These are phyloP conservation scores for Fereydounia khargensis DNA, from an alignment of 1,284 basidiomycete species.

Conservation along the genomic window DNA sequence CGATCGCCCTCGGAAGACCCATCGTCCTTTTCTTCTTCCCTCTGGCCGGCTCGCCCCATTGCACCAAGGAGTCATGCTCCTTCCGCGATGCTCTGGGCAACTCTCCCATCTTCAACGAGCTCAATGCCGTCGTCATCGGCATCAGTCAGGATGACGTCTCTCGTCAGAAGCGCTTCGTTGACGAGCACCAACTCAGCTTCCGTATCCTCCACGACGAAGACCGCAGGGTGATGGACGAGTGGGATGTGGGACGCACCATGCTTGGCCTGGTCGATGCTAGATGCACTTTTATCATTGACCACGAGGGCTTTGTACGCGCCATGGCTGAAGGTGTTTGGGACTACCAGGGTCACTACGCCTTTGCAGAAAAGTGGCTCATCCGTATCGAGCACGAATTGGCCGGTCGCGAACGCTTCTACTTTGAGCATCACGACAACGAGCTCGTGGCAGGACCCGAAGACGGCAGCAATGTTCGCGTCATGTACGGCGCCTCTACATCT, in stretches of 20 bases:
- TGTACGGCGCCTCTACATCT: conserved; percentile 19
- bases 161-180: conserved; percentile 27
- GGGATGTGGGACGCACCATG: conserved; percentile 27
- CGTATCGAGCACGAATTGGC: conserved; percentile 44
- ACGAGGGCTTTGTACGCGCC: conserved; percentile 36
- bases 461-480: conserved; percentile 9
- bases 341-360: conserved; percentile 32
- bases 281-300: conserved; percentile 47
- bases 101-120: conserved; percentile 43
- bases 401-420: conserved; percentile 20
- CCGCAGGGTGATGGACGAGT: conserved; percentile 30
- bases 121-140: conserved; percentile 48
- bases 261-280: conserved; percentile 37
- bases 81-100: conserved; percentile 41
- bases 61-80: conserved; percentile 38
- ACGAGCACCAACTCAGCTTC: conserved; percentile 39
- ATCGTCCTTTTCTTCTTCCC: conserved; percentile 51
- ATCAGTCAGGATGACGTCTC: conserved; percentile 39
- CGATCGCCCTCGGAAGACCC: conserved; percentile 38
- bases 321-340: conserved; percentile 45
- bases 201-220: conserved; percentile 36
- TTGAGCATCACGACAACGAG: conserved; percentile 14
- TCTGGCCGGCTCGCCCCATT: conserved; percentile 47
- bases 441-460: conserved; percentile 6
- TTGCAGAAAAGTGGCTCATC: conserved; percentile 46